Conservation (phyloP, 345 rosid species). For the Psidium guajava region DNA sequence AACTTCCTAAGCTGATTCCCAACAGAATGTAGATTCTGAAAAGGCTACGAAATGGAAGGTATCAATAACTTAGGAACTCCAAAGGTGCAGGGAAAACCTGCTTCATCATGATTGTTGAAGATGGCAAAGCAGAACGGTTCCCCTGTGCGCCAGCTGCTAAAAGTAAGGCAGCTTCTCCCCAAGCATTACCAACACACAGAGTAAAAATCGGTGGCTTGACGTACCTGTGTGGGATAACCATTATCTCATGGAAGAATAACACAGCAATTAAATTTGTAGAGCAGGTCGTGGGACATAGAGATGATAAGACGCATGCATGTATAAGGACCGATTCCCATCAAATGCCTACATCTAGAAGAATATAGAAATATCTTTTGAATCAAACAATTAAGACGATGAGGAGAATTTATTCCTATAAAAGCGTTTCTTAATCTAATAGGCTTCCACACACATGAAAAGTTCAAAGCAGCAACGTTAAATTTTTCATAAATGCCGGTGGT, state of each 20-base stretch:
- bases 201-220: conserved; percentile 87
- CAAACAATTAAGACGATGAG: not conserved
- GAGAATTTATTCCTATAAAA: not conserved
- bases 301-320: not conserved
- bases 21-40: not conserved
- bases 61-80: not conserved
- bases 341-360: not conserved
- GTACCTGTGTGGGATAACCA: conserved; percentile 31
- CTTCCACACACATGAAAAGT: not conserved
- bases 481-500: not conserved
- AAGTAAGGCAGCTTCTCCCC: conserved; percentile 98
- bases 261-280: not conserved
- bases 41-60: not conserved
- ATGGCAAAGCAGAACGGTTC: conserved; percentile 57
- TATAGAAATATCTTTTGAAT: not conserved
- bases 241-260: not conserved
- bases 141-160: conserved; percentile 61
- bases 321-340: not conserved
- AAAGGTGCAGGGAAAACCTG: conserved; percentile 25
- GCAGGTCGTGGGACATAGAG: not conserved
- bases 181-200: conserved; percentile 92
- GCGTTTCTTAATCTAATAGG: not conserved
- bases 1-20: not conserved
- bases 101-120: conserved; percentile 62
- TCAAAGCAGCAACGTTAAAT: not conserved